Conservation (phyloP, 371 early-diverging fungal species). For the Nematocida major region DNA sequence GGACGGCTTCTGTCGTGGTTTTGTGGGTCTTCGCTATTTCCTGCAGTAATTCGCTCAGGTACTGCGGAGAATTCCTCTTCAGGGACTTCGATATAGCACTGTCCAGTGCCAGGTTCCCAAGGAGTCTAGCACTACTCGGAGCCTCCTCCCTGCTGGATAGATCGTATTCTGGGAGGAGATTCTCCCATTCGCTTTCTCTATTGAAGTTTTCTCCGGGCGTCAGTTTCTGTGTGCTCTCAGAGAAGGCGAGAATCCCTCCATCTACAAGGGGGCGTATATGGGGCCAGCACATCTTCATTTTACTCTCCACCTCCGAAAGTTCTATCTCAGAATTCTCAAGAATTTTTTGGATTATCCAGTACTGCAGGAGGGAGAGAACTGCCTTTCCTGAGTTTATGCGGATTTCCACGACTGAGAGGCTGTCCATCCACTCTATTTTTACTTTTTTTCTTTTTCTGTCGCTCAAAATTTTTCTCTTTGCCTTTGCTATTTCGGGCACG, state of each 20-base stretch:
- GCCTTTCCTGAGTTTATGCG: not conserved
- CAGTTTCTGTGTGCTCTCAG: not conserved
- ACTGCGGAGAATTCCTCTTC: not conserved
- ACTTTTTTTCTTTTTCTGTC: conserved; percentile 7
- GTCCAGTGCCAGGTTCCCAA: not conserved
- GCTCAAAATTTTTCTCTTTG: not conserved
- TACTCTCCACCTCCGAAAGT: not conserved
- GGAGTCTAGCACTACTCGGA: not conserved
- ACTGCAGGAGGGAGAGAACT: conserved; percentile 27
- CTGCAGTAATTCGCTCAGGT: not conserved
- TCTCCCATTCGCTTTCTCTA: not conserved
- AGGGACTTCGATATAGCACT: not conserved
- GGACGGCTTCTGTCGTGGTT: not conserved
- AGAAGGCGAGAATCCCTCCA: not conserved
- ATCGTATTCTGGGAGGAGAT: conserved; percentile 13
- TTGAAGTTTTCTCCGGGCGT: not conserved
- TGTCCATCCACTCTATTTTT: conserved; percentile 42
- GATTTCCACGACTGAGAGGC: conserved; percentile 30
- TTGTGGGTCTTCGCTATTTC: not conserved
- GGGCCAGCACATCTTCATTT: not conserved
- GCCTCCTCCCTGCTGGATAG: not conserved
- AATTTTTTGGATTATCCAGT: conserved; percentile 11
- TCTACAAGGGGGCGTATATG: conserved; percentile 8
- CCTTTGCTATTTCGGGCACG: conserved; percentile 17
- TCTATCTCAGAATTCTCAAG: not conserved